Evolutionary conservation across 2,329 filamentous ascomycete genomes (phyloP).

Genomic region (Penicillium sp.): DNA sequence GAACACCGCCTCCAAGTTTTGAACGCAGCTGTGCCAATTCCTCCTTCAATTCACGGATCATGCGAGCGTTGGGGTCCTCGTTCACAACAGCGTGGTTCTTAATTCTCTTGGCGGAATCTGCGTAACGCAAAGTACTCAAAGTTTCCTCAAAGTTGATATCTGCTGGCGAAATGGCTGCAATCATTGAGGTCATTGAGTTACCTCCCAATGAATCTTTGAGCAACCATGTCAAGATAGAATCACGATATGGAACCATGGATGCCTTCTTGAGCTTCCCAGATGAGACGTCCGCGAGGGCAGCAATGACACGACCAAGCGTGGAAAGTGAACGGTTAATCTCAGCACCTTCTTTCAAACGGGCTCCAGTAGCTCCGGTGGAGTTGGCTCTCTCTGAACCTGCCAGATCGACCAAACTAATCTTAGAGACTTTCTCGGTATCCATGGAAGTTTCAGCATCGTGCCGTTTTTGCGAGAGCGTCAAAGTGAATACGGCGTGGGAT

Average conservation of each 20-base stretch:
- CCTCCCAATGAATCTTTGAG: conserved; percentile 95
- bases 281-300: conserved; percentile 87
- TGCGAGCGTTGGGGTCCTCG: conserved; percentile 96
- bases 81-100: conserved; percentile 99
- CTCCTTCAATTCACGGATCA: conserved; percentile 98
- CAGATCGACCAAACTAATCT: conserved; percentile 97
- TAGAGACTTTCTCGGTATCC: conserved; percentile 96
- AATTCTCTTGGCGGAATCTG: conserved; percentile 96
- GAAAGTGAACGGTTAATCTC: conserved; percentile 98
- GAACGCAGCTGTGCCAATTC: conserved; percentile 83
- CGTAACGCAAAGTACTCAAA: conserved; percentile 90
- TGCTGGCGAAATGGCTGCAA: conserved; percentile 95
- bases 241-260: conserved; percentile 89
- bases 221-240: conserved; percentile 94
- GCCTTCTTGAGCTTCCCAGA: conserved; percentile 77
- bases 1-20: conserved; percentile 72
- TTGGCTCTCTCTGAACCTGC: conserved; percentile 95
- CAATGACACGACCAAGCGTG: conserved; percentile 95
- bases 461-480: conserved; percentile 92
- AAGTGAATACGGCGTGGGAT: conserved; percentile 96
- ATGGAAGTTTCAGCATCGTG: conserved; percentile 91
- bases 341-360: conserved; percentile 92
- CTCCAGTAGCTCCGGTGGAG: conserved; percentile 96
- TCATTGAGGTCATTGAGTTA: conserved; percentile 99
- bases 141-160: conserved; percentile 99